Conservation (phyloP, 139 green algal genomes). For the Zygnema circumcarinatum region DNA sequence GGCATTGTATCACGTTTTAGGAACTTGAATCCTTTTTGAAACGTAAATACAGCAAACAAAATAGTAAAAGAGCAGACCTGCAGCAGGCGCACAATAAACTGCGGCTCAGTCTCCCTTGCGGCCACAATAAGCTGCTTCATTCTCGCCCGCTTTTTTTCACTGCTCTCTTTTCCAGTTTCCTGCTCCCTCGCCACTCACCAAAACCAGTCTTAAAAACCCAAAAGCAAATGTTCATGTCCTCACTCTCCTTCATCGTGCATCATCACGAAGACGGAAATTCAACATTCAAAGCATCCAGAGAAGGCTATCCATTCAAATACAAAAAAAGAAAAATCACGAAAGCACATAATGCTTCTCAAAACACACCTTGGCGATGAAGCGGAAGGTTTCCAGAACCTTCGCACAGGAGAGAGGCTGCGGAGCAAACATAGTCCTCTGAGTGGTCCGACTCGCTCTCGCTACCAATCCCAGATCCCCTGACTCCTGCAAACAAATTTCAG, state of each 20-base stretch:
- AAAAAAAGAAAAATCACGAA: too few relatives aligned
- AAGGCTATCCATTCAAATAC: too few relatives aligned
- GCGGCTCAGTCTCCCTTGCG: constrained; percentile 80
- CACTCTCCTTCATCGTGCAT: too few relatives aligned
- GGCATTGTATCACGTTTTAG: too few relatives aligned
- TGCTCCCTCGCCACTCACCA: background rate
- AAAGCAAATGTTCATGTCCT: too few relatives aligned
- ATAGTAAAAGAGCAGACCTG: background rate
- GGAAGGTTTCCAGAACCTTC: constrained; percentile 64
- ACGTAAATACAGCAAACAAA: too few relatives aligned
- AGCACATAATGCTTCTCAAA: too few relatives aligned
- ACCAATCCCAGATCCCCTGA: constrained; percentile 86
- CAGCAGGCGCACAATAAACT: constrained; percentile 74
- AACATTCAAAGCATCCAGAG: too few relatives aligned
- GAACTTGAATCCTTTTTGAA: too few relatives aligned
- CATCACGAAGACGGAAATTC: too few relatives aligned
- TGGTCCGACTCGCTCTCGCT: constrained; percentile 66
- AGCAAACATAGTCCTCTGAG: constrained; percentile 50
- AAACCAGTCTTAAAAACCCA: too few relatives aligned
- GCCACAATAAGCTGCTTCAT: constrained; percentile 91
- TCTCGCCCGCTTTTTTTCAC: constrained; percentile 50
- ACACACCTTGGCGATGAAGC: constrained; percentile 60
- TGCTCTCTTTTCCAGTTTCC: constrained; percentile 39
- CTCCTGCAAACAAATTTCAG: constrained; percentile 23
- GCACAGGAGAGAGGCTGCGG: constrained; percentile 66